These are phyloP conservation scores for Letharia columbiana DNA, from an alignment of 495 filamentous ascomycete species.

Conservation along the genomic window DNA sequence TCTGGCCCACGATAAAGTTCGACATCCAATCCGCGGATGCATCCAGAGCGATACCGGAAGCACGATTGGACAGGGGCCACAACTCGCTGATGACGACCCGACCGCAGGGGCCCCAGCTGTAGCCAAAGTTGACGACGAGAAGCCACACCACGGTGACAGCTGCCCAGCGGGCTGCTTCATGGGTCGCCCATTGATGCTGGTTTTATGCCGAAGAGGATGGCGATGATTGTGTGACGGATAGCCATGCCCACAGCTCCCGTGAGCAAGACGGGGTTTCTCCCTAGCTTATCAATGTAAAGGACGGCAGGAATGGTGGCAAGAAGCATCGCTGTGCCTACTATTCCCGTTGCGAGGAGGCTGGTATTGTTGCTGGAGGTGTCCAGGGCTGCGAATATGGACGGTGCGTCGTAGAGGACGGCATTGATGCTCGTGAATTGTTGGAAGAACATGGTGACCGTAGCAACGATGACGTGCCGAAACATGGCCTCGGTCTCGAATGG, in stretches of 20 bases:
- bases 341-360: slow-evolving; percentile 43
- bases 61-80: slow-evolving; percentile 65
- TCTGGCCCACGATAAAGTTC: slow-evolving; percentile 60
- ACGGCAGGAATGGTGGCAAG: slow-evolving; percentile 58
- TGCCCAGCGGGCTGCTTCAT: slow-evolving; percentile 43
- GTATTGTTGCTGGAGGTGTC: slow-evolving; percentile 40
- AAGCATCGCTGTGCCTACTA: slow-evolving; percentile 53
- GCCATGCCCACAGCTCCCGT: slow-evolving; percentile 66
- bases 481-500: slow-evolving; percentile 66
- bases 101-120: slow-evolving; percentile 43
- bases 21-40: slow-evolving; percentile 58
- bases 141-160: slow-evolving; percentile 33
- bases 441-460: slow-evolving; percentile 43
- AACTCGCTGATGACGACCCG: slow-evolving; percentile 65
- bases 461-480: slow-evolving; percentile 64
- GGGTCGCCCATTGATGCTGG: slow-evolving; percentile 46
- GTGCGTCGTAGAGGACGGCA: slow-evolving; percentile 43
- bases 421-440: slow-evolving; percentile 47
- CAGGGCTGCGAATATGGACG: slow-evolving; percentile 43
- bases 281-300: slow-evolving; percentile 56
- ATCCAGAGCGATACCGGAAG: slow-evolving; percentile 65
- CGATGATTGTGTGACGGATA: slow-evolving; percentile 77
- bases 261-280: slow-evolving; percentile 60
- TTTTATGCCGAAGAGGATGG: slow-evolving; percentile 62
- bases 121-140: slow-evolving; percentile 29